phyloP scores from a whole-genome alignment of 768 basidiomycete genomes.

The Tremella fuciformis region DNA sequence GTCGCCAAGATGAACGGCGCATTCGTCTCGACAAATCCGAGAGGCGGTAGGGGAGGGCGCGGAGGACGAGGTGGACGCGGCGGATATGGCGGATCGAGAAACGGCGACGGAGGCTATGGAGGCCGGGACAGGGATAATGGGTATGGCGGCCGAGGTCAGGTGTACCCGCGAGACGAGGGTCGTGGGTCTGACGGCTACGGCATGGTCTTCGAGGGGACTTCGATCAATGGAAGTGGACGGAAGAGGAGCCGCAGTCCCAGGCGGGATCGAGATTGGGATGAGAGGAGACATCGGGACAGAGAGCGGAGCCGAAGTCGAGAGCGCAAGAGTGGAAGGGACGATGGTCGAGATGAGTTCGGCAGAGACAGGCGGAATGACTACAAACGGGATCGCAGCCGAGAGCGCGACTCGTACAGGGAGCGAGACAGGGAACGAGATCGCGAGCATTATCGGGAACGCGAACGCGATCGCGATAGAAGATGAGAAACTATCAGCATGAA shows the following conservation, averaged over 20 bases:
- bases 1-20: constrained; percentile 80
- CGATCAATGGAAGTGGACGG: constrained; percentile 9
- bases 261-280: constrained; percentile 9
- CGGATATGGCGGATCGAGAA: constrained; percentile 29
- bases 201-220: constrained; percentile 18
- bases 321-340: constrained; percentile 60
- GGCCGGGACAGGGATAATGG: constrained; percentile 65
- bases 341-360: constrained; percentile 47
- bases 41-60: constrained; percentile 32
- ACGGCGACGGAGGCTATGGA: constrained; percentile 55
- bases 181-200: constrained; percentile 17
- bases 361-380: constrained; percentile 37
- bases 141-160: constrained; percentile 12
- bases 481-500: not conserved
- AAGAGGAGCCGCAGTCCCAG: constrained; percentile 15
- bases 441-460: not conserved
- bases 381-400: constrained; percentile 55
- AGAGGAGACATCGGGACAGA: constrained; percentile 26
- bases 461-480: too few relatives aligned
- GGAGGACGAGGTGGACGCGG: constrained; percentile 40
- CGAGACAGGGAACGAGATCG: constrained; percentile 19
- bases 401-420: constrained; percentile 26
- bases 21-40: constrained; percentile 61
- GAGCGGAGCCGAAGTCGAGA: constrained; percentile 54
- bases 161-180: constrained; percentile 3